These are phyloP conservation scores for Xylaria sp. DNA, from an alignment of 2,329 filamentous ascomycete genomes.

Conservation along the genomic window DNA sequence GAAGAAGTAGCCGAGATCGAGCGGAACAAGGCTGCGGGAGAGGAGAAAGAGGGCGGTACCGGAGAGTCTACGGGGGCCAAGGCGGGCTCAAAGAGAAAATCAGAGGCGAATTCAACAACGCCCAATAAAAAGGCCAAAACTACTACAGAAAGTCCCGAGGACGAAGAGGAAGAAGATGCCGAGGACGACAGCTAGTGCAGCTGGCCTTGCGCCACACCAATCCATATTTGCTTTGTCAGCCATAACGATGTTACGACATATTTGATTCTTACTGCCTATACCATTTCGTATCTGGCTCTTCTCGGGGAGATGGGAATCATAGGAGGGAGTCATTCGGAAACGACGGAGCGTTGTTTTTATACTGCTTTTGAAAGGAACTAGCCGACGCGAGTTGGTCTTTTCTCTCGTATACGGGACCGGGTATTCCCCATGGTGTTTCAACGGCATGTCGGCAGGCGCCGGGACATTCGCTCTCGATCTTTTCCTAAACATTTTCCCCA, in stretches of 20 bases:
- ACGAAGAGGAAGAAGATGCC: slow-evolving; percentile 58
- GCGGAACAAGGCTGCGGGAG: slow-evolving; percentile 63
- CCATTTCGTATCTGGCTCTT: slow-evolving; percentile 46
- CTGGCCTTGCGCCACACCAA: slow-evolving; percentile 23
- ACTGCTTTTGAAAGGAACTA: slow-evolving; percentile 40
- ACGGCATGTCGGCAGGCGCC: slow-evolving; percentile 47
- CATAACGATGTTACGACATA: slow-evolving; percentile 52
- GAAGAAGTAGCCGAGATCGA: slow-evolving; percentile 95
- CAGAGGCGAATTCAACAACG: slow-evolving; percentile 60
- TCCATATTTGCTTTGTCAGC: slow-evolving; percentile 46
- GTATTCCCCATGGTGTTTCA: slow-evolving; percentile 40
- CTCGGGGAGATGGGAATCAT: slow-evolving; percentile 43
- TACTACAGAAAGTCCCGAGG: slow-evolving; percentile 56
- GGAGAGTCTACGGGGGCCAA: slow-evolving; percentile 48
- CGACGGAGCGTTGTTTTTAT: slow-evolving; percentile 47
- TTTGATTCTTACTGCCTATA: slow-evolving; percentile 49
- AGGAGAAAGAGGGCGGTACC: slow-evolving; percentile 53
- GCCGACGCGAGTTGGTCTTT: slow-evolving; percentile 40
- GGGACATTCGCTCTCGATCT: slow-evolving; percentile 51
- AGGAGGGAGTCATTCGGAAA: slow-evolving; percentile 47
- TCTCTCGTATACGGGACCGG: slow-evolving; percentile 36
- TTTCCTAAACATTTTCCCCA: slow-evolving; percentile 50
- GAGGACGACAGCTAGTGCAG: slow-evolving; percentile 56
- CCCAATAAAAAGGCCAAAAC: slow-evolving; percentile 66
- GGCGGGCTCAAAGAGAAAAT: slow-evolving; percentile 70